These are phyloP conservation scores for Pleurotus platypus DNA, from an alignment of 768 basidiomycete genomes.

Conservation along the genomic window DNA sequence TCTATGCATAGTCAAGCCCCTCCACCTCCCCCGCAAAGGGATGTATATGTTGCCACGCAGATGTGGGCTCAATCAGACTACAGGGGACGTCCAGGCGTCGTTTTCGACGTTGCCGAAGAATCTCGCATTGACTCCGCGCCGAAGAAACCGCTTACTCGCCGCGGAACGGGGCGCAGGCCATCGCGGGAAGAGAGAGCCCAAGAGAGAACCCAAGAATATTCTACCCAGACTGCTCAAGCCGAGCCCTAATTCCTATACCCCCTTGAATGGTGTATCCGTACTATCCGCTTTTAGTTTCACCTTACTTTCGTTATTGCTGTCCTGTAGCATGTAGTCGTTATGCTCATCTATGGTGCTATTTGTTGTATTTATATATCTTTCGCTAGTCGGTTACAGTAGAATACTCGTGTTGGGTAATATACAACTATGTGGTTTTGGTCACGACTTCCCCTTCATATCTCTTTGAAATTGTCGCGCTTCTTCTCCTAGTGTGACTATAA, in stretches of 20 bases:
- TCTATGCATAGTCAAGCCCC: slow-evolving; percentile 62
- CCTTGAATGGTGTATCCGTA: slow-evolving; percentile 1
- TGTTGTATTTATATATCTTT: slow-evolving; percentile 3
- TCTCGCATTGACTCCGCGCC: slow-evolving; percentile 32
- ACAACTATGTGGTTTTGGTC: too few species aligned
- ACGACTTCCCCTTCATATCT: too few species aligned
- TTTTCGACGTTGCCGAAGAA: slow-evolving; percentile 60
- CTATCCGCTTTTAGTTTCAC: background rate
- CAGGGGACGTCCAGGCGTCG: slow-evolving; percentile 59
- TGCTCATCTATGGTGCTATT: background rate
- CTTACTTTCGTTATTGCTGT: background rate
- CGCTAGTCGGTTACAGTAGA: too few species aligned
- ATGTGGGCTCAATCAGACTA: slow-evolving; percentile 54
- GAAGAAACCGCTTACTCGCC: slow-evolving; percentile 15
- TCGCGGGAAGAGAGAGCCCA: background rate
- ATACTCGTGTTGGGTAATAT: too few species aligned
- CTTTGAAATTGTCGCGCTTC: too few species aligned
- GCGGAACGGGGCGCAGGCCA: slow-evolving; percentile 2
- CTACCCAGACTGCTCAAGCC: background rate
- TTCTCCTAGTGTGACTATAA: background rate
- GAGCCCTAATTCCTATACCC: background rate
- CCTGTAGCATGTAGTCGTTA: background rate
- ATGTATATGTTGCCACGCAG: slow-evolving; percentile 58
- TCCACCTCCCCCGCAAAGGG: slow-evolving; percentile 55
- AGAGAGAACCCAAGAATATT: background rate